A percentile compares a stretch with the other conserved stretches of the same genome.
Conservation (phyloP, 768 basidiomycete genomes). For the Boletellus emodensis region DNA sequence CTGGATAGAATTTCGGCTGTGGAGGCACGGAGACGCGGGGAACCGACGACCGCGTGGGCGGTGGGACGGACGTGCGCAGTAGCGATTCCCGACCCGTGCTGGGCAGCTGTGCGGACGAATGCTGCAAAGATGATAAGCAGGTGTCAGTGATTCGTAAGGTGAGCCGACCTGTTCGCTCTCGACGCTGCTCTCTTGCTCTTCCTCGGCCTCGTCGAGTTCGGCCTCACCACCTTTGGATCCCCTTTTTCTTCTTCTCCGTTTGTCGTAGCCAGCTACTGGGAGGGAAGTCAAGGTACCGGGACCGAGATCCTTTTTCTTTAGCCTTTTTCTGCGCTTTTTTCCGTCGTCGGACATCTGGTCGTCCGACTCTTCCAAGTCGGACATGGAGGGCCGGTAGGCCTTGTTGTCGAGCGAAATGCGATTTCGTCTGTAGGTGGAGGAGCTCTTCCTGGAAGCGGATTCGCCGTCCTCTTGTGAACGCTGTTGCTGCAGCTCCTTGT, state of each 20-base stretch:
- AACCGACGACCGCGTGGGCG: conserved; percentile 34
- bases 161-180: conserved; percentile 40
- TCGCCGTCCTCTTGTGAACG: conserved; percentile 20
- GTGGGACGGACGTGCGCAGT: conserved; percentile 35
- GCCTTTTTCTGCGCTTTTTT: conserved; percentile 47
- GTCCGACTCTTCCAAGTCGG: conserved; percentile 64
- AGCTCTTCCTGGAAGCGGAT: conserved; percentile 31
- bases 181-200: conserved; percentile 42
- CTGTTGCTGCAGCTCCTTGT: conserved; percentile 36
- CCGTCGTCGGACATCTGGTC: conserved; percentile 55
- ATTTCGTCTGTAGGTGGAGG: conserved; percentile 43
- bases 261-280: conserved; percentile 64
- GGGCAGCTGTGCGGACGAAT: conserved; percentile 26
- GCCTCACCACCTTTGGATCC: conserved; percentile 42
- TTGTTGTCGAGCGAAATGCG: conserved; percentile 77
- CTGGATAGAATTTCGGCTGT: conserved; percentile 20
- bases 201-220: conserved; percentile 38
- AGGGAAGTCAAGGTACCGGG: conserved; percentile 62
- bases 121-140: conserved; percentile 12
- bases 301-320: conserved; percentile 46
- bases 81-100: conserved; percentile 36
- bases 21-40: conserved; percentile 43
- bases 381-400: conserved; percentile 67
- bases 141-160: conserved; percentile 8
- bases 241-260: conserved; percentile 50